Percentiles rank a stretch among this genome's conserved stretches.
These are phyloP conservation scores for Deinandra increscens DNA, from an alignment of 129 eudicot genomes.

Conservation along the genomic window DNA sequence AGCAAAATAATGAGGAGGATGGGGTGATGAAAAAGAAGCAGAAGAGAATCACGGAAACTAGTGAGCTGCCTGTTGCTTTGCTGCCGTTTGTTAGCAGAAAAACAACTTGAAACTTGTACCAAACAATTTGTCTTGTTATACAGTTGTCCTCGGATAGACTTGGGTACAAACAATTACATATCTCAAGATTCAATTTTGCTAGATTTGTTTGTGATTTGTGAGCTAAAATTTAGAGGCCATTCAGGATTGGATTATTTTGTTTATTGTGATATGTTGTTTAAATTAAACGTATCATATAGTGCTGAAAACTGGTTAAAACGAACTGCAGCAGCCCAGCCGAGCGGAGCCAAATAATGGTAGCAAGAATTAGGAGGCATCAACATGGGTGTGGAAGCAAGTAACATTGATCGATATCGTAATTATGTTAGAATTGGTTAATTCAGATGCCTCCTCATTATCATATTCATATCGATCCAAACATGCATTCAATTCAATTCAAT, in stretches of 20 bases:
- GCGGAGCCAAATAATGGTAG: no score
- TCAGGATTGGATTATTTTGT: neutral
- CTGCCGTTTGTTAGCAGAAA: slow-evolving; percentile 60
- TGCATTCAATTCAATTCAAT: no score
- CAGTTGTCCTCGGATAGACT: neutral
- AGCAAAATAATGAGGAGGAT: slow-evolving; percentile 35
- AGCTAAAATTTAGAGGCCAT: neutral
- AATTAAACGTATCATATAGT: neutral
- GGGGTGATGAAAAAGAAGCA: slow-evolving; percentile 49
- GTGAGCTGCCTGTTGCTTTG: slow-evolving; percentile 51
- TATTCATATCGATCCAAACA: no score
- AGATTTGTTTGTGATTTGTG: neutral
- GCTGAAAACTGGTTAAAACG: neutral
- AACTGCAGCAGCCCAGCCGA: no score
- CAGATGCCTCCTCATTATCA: no score
- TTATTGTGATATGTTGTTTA: slow-evolving; percentile 5
- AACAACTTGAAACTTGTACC: slow-evolving; percentile 11
- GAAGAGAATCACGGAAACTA: slow-evolving; percentile 39
- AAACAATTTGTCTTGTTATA: slow-evolving; percentile 1
- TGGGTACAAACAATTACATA: neutral
- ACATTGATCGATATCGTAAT: no score
- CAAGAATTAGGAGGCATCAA: no score
- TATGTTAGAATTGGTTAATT: no score
- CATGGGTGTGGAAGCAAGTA: no score
- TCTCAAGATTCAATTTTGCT: slow-evolving; percentile 10